Evolutionary conservation across 257 asterid genomes (phyloP).

Genomic region (Cordia subcordata): DNA sequence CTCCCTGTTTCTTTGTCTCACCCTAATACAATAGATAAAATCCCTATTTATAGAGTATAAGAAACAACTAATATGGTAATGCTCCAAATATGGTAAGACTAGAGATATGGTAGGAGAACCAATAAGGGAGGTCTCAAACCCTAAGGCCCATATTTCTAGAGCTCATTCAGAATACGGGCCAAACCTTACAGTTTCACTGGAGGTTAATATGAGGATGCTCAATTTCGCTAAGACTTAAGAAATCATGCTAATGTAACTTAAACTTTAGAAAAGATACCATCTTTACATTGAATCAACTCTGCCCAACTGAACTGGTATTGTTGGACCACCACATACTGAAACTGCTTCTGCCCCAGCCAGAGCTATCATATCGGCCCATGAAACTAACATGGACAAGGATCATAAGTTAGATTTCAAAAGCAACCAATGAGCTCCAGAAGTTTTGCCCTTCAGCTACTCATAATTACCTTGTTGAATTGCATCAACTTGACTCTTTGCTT

Average conservation of each 20-base stretch:
- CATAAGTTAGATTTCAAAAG: conserved; percentile 7
- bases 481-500: conserved; percentile 68
- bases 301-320: conserved; percentile 63
- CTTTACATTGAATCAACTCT: conserved; percentile 68
- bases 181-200: neutral
- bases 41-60: no score
- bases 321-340: conserved; percentile 85
- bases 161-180: no score
- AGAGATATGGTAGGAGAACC: no score
- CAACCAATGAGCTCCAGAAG: neutral
- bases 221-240: neutral
- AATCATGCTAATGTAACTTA: conserved; percentile 4
- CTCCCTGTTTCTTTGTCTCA: no score
- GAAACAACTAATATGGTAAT: no score
- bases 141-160: no score
- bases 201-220: neutral
- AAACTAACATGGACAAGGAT: conserved; percentile 37
- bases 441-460: neutral
- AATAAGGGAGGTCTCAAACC: no score
- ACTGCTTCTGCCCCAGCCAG: conserved; percentile 92
- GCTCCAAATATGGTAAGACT: no score
- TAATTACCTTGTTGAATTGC: conserved; percentile 50
- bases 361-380: conserved; percentile 94
- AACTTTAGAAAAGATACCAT: conserved; percentile 14
- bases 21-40: no score